Conservation (phyloP, 164 flowering plant species). For the Euptelea pleiosperma region DNA sequence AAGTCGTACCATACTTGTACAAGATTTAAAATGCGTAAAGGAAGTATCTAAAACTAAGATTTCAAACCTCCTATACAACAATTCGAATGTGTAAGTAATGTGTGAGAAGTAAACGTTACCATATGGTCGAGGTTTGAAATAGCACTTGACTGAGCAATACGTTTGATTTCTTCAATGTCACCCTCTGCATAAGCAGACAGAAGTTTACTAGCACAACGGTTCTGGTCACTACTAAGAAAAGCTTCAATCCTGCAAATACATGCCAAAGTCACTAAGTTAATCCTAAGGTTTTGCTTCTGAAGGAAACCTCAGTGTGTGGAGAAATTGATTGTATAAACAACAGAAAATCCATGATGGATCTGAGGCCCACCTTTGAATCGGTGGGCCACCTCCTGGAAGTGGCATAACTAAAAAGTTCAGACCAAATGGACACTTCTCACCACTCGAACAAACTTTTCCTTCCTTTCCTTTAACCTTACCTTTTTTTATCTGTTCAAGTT, state of each 20-base stretch:
- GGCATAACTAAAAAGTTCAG: no score
- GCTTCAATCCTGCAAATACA: constrained; percentile 61
- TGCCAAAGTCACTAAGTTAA: neutral
- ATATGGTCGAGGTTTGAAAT: constrained; percentile 74
- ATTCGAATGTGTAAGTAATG: neutral
- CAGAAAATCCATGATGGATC: neutral
- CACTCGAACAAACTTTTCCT: no score
- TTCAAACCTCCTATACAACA: neutral
- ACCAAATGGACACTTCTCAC: no score
- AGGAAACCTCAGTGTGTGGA: neutral
- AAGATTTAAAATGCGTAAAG: no score
- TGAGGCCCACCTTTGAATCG: no score
- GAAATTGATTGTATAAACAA: neutral
- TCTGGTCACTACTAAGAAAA: constrained; percentile 78
- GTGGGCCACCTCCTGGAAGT: no score
- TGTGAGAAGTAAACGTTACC: constrained; percentile 35
- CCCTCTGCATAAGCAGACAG: constrained; percentile 83
- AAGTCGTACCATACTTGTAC: no score
- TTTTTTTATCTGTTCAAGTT: no score
- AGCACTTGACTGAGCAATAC: constrained; percentile 65
- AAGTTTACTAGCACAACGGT: constrained; percentile 70
- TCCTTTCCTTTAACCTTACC: no score
- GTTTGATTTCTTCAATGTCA: constrained; percentile 83
- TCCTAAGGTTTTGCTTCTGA: neutral
- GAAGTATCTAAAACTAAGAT: neutral